Evolutionary conservation across 192 early-diverging fungal genomes (phyloP).

Genomic region (Powellomyces hirtus): DNA sequence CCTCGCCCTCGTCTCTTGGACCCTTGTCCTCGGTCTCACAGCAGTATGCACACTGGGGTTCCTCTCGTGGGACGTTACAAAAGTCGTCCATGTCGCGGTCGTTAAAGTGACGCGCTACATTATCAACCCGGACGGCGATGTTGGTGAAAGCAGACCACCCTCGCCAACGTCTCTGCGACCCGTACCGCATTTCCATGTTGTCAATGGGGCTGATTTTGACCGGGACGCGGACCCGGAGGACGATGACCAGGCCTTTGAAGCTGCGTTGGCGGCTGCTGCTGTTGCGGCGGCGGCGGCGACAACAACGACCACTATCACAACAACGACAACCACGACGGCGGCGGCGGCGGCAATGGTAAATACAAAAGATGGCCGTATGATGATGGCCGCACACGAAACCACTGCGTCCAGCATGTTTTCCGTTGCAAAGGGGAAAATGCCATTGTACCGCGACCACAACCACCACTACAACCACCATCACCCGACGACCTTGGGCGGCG

Average conservation of each 20-base stretch:
- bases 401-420: too few relatives aligned
- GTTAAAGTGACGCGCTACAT: constrained; percentile 11
- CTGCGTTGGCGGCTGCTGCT: neutral
- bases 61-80: constrained; percentile 24
- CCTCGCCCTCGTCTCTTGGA: neutral
- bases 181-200: neutral
- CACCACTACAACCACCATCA: too few relatives aligned
- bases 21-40: neutral
- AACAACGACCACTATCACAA: neutral
- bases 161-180: neutral
- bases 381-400: too few relatives aligned
- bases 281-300: neutral
- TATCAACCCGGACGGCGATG: constrained; percentile 1
- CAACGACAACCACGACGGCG: neutral
- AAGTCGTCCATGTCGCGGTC: constrained; percentile 19
- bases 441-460: too few relatives aligned
- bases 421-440: too few relatives aligned
- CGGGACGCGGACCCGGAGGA: neutral
- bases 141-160: neutral
- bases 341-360: too few relatives aligned
- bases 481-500: too few relatives aligned
- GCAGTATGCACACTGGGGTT: constrained; percentile 1
- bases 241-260: neutral
- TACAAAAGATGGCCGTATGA: too few relatives aligned
- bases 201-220: neutral